Base-by-base conservation (phyloP, 768 basidiomycete genomes). In the Xerocomus brunneocitrinus region DNA sequence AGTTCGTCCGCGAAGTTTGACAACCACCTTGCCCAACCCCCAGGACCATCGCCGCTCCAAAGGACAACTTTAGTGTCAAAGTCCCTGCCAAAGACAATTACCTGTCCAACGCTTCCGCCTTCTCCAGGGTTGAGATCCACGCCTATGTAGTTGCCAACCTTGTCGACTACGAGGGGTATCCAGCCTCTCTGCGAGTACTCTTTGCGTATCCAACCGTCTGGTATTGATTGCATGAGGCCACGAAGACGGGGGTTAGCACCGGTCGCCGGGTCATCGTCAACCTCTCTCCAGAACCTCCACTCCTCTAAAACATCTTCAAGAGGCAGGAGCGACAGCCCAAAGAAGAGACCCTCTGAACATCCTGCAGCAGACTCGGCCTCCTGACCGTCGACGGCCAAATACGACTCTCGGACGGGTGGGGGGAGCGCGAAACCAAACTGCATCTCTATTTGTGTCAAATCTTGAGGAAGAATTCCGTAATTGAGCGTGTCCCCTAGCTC, bases 51-150 rank as follows among this genome's bases (percentile, higher is more conserved):
- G 8, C 97, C 97, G 48, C 81, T 78, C 85, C 88, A 98, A 43
- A 98, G 76, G 39, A 98, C 95, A 35, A 97, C 91, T 67, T 99
- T 99, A 10, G 92, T 89, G 71, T 99, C 97, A 70, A 98, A 98
- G 66, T 98, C 97, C 47, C 97, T 82, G n/a, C 97, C 97, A 68
- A 98, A 99, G 46, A 98, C 86, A 53, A 99, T 97, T 44, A 98
- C 95, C 67, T 99, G 97, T 6, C 97, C 97, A 50, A 79, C 76
- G 8, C 79, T 73, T 41, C 93, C 94, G 44, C 73, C 71, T 64
- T 86, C 83, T 8, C 67, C 89, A 8, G 95, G 95, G 70, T 88
- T 92, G 54, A 99, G 79, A 69, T 99, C 97, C 44, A 99, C 79
- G 52, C 97, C 97, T 54, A 98, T 80, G 67, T 99, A 99, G 72